Conservation (phyloP, 2,329 filamentous ascomycete species). For the Fusarium annulatum region DNA sequence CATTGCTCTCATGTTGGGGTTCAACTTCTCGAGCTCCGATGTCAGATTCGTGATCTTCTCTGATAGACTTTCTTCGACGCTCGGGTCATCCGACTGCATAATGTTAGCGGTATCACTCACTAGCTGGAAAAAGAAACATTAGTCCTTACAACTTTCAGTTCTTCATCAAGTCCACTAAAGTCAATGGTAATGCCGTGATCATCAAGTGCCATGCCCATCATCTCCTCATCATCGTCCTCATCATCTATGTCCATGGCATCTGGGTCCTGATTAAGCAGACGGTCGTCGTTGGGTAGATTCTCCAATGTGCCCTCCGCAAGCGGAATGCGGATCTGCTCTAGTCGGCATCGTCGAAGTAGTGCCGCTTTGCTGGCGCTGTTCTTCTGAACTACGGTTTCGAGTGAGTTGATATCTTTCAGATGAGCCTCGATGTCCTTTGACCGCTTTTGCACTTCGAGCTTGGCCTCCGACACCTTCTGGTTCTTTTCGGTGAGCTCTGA, state of each 20-base stretch:
- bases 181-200: slow-evolving; percentile 93
- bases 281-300: slow-evolving; percentile 87
- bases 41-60: slow-evolving; percentile 81
- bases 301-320: slow-evolving; percentile 82
- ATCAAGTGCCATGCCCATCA: slow-evolving; percentile 75
- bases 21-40: slow-evolving; percentile 89
- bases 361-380: slow-evolving; percentile 87
- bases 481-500: slow-evolving; percentile 74
- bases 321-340: slow-evolving; percentile 92
- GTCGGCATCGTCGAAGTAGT: slow-evolving; percentile 86
- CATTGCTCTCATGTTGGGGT: slow-evolving; percentile 95
- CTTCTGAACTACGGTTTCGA: slow-evolving; percentile 89
- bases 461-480: slow-evolving; percentile 81
- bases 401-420: slow-evolving; percentile 77
- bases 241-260: slow-evolving; percentile 97
- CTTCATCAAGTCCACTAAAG: slow-evolving; percentile 83
- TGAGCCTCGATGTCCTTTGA: slow-evolving; percentile 82
- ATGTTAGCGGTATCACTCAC: slow-evolving; percentile 43
- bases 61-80: slow-evolving; percentile 78
- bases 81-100: slow-evolving; percentile 72
- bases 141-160: slow-evolving; percentile 77
- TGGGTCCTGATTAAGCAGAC: slow-evolving; percentile 78
- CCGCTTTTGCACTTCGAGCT: slow-evolving; percentile 83
- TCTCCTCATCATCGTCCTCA: slow-evolving; percentile 69
- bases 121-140: background rate